Base-by-base conservation (phyloP, 2,329 filamentous ascomycete genomes). In the Teratosphaeria viscida region DNA sequence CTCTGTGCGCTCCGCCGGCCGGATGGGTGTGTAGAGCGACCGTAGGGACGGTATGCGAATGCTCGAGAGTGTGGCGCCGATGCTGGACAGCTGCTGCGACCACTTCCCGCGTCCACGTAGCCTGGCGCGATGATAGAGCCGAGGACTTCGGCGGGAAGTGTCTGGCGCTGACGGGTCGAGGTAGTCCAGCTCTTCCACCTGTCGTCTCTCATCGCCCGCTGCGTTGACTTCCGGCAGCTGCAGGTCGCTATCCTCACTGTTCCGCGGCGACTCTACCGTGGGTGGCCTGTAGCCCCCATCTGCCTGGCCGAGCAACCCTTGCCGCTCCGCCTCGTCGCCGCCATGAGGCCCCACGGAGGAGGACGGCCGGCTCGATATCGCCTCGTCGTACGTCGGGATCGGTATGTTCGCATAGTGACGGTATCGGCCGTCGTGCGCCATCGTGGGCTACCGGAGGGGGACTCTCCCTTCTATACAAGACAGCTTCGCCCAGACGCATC, bases 171-270 rank as follows among this genome's bases (percentile, higher is more conserved):
- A 62, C 11, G 72, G 71, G 66, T 95, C 90, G 68, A 90, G 83
- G 52, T 95, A 84, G 66, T 95, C 90, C 81, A 95, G 85, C 81
- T 96, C 88, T 70, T 95, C 85, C 77, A 97, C 87, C 75, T 94
- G 89, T 65, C 87, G 82, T 63, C 89, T 85, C 67, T 77, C 77
- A 66, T 69, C 78, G 73, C 72, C 76, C 80, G 63, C 68, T 73
- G 74, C 83, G 77, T 71, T 74, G 56, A 78, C 78, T 62, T 82
- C 83, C 55, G 77, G 81, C 64, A 79, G 77, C 61, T 77, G 78
- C 67, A 78, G 69, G 60, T 78, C 76, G 62, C 66, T 75, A 61
- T 81, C 85, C 64, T 80, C 76, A 73, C 76, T 84, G 56, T 78
- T 77, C 63, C 92, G 87, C 62, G 85, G 87, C 60, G 90, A 91